These are phyloP conservation scores for Primulina huaijiensis DNA, from an alignment of 257 asterid species.

Conservation along the genomic window DNA sequence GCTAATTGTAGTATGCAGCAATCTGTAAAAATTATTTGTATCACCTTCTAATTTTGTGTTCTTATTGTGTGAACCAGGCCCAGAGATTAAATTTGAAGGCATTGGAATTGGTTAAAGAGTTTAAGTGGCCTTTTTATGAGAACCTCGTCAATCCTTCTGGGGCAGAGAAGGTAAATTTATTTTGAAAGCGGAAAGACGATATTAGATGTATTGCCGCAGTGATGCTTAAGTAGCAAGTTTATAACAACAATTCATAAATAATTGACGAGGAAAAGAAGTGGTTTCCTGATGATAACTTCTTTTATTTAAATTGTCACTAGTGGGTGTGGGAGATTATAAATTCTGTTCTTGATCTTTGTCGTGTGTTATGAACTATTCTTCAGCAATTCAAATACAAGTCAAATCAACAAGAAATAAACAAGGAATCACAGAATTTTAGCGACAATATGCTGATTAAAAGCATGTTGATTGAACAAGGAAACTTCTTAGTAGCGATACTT, in stretches of 20 bases:
- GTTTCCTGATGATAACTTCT: too few relatives aligned
- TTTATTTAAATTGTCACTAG: too few relatives aligned
- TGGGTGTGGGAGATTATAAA: too few relatives aligned
- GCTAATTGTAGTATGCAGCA: conserved; percentile 8
- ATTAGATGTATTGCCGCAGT: background rate
- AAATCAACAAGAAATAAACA: too few relatives aligned
- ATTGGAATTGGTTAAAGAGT: conserved; percentile 62
- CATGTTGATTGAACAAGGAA: too few relatives aligned
- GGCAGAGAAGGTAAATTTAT: conserved; percentile 49
- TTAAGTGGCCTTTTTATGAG: conserved; percentile 71
- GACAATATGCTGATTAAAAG: too few relatives aligned
- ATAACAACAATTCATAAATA: background rate
- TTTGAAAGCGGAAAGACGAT: conserved; percentile 5
- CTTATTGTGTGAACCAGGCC: conserved; percentile 46
- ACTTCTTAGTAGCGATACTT: too few relatives aligned
- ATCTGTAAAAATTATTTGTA: conserved; percentile 17
- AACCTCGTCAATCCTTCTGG: conserved; percentile 44
- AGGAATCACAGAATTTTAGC: too few relatives aligned
- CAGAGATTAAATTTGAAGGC: conserved; percentile 64
- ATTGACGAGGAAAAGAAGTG: too few relatives aligned
- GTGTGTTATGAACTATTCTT: too few relatives aligned
- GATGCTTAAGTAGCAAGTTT: background rate
- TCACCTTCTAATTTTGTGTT: conserved; percentile 24
- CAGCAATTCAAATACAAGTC: too few relatives aligned
- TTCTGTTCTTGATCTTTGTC: too few relatives aligned